Conservation (phyloP, 306 rosid species). For the Casuarina equisetifolia region DNA sequence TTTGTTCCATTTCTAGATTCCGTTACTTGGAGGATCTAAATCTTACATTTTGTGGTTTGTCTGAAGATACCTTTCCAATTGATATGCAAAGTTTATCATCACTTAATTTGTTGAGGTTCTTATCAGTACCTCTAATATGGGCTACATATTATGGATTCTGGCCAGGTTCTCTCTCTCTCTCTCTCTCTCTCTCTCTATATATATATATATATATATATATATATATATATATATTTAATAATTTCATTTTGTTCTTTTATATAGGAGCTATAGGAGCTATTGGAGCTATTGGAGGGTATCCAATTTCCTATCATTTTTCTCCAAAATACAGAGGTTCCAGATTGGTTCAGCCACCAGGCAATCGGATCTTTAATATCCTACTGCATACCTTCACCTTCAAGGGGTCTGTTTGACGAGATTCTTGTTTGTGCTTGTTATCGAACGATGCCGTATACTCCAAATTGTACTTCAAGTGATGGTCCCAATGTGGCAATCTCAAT, state of each 20-base stretch:
- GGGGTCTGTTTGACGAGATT: not conserved
- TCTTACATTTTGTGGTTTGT: not conserved
- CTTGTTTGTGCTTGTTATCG: not conserved
- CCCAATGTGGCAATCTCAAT: too few species aligned
- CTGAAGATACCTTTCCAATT: not conserved
- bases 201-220: too few species aligned
- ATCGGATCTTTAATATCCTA: not conserved
- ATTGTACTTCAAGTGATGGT: too few species aligned
- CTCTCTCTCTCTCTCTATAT: too few species aligned
- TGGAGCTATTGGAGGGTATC: not conserved
- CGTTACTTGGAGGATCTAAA: not conserved
- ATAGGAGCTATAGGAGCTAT: not conserved
- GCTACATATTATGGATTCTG: too few species aligned
- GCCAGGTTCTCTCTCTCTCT: not conserved
- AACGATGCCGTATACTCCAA: too few species aligned
- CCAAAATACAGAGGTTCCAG: not conserved
- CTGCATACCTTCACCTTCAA: not conserved
- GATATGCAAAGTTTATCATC: not conserved
- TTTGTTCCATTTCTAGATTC: not conserved
- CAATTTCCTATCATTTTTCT: not conserved
- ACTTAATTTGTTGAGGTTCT: not conserved
- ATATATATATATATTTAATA: too few species aligned
- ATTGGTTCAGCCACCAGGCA: not conserved
- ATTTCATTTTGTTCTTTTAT: too few species aligned
- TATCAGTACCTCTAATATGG: too few species aligned